phyloP scores from a whole-genome alignment of 192 early-diverging fungal genomes.

The Dispira simplex region DNA sequence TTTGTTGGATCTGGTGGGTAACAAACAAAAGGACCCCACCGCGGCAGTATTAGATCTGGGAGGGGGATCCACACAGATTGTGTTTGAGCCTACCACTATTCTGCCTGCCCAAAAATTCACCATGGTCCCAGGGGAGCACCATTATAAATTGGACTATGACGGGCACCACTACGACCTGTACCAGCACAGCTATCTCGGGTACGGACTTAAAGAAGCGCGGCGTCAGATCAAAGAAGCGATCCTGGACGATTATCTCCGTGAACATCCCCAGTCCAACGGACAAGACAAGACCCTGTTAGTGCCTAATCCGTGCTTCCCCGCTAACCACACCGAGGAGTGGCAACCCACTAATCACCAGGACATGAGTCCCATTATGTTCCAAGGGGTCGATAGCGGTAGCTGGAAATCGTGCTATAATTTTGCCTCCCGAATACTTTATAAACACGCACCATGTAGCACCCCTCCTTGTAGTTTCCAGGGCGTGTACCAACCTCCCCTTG shows the following conservation, averaged over 20 bases:
- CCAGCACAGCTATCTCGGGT: constrained; percentile 92
- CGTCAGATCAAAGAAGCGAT: constrained; percentile 43
- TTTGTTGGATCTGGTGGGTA: constrained; percentile 51
- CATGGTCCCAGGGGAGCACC: constrained; percentile 46
- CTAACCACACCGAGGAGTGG: constrained; percentile 38
- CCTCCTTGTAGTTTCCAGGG: constrained; percentile 82
- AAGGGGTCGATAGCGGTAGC: constrained; percentile 39
- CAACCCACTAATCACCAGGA: constrained; percentile 9
- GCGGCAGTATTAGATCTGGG: constrained; percentile 93
- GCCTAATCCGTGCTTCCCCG: constrained; percentile 51
- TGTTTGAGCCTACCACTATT: constrained; percentile 66
- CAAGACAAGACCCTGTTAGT: constrained; percentile 22
- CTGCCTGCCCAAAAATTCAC: constrained; percentile 15
- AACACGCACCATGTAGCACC: constrained; percentile 37
- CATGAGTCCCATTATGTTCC: constrained; percentile 22
- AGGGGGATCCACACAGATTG: constrained; percentile 94
- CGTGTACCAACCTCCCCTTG: constrained; percentile 74
- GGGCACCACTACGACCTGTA: constrained; percentile 65
- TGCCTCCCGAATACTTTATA: constrained; percentile 54
- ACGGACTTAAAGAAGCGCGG: constrained; percentile 79
- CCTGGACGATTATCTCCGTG: constrained; percentile 18
- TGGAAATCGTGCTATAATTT: constrained; percentile 28
- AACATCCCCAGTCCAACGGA: constrained; percentile 8
- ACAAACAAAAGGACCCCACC: constrained; percentile 32
- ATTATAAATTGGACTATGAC: constrained; percentile 51